Base-by-base conservation (phyloP, 495 filamentous ascomycete genomes). In the Lasiosphaeria miniovina region DNA sequence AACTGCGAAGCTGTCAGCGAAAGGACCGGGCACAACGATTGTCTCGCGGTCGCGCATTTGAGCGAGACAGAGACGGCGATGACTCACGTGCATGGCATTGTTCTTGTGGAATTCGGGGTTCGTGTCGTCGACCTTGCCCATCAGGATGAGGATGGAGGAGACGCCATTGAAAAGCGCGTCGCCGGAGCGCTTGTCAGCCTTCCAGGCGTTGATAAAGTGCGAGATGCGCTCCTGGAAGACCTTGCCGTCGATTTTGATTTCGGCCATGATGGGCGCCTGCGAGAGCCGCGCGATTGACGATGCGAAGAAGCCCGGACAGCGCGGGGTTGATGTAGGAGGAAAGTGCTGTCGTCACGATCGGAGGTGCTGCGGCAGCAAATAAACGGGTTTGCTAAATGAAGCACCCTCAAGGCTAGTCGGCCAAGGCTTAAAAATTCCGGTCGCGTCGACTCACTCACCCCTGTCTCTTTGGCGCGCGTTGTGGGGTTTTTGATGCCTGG, bases 201-300 rank as follows among this genome's bases (percentile, higher is more conserved):
- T 98, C 94, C 95, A 99, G 80, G 90, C 86, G 65, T 87, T 83
- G 68, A 90, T 78, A 65, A 99, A 88, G 69, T 86, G 87, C 55
- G 88, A 87, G 52, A 98, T 82, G 70, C 93, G 94, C 76, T 90
- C 90, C 72, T 95, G 92, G 77, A 99, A 99, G 69, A 84, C 77
- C 70, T 85, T 86, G 75, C 88, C 90, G 78, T 98, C 93, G 77
- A 99, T 96, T 70, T 88, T 88, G 76, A 98, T 84, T 60, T 83
- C 81, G 60, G 76, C 78, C 82, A 84, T 84, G 67, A 68, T 78
- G 70, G 52, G 61, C 65, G 71, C 65, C 68, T 60, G 61, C 60
- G 51, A 14, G 40, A 58, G 64, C 60, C 63, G 65, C 65, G 51
- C 62, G 53, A 63, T 64, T 62, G 67, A 57, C 59, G 63, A 71